A percentile compares a stretch with the other conserved stretches of the same genome.
These are phyloP conservation scores for Nigrospora sphaerica DNA, from an alignment of 2,329 filamentous ascomycete species.

Conservation along the genomic window DNA sequence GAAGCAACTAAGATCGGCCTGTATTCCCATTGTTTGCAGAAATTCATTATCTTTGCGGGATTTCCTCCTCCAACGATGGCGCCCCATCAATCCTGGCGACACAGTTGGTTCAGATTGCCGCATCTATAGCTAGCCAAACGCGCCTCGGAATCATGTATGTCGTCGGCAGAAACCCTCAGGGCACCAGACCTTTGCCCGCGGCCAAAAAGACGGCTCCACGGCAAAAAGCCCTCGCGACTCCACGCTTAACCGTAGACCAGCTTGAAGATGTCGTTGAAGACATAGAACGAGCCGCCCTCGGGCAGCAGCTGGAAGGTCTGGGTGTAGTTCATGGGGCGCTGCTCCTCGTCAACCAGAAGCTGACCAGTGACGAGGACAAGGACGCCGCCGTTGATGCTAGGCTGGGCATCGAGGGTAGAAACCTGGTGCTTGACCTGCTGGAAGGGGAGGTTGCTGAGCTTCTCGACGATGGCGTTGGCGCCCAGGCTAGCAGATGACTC, in stretches of 20 bases:
- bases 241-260: slow-evolving; percentile 59
- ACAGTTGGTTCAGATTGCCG: too few relatives aligned
- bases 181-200: too few relatives aligned
- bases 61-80: too few relatives aligned
- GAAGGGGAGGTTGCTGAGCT: slow-evolving; percentile 45
- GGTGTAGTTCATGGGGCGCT: slow-evolving; percentile 82
- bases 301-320: slow-evolving; percentile 82
- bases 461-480: slow-evolving; percentile 61
- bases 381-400: slow-evolving; percentile 62
- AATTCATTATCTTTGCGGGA: too few relatives aligned
- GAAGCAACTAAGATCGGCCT: too few relatives aligned
- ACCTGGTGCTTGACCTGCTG: slow-evolving; percentile 70
- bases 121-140: too few relatives aligned
- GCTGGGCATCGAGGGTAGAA: slow-evolving; percentile 76
- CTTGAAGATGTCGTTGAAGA: slow-evolving; percentile 94
- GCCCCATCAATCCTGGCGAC: too few relatives aligned
- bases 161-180: too few relatives aligned
- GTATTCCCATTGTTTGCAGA: too few relatives aligned
- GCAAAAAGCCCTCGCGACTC: background rate
- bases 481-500: slow-evolving; percentile 66
- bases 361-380: slow-evolving; percentile 84
- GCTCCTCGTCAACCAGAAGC: slow-evolving; percentile 78
- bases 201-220: too few relatives aligned
- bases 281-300: slow-evolving; percentile 68
- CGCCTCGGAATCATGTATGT: too few relatives aligned